These are phyloP conservation scores for Tetradesmus obliquus DNA, from an alignment of 139 green algal genomes.

Conservation along the genomic window DNA sequence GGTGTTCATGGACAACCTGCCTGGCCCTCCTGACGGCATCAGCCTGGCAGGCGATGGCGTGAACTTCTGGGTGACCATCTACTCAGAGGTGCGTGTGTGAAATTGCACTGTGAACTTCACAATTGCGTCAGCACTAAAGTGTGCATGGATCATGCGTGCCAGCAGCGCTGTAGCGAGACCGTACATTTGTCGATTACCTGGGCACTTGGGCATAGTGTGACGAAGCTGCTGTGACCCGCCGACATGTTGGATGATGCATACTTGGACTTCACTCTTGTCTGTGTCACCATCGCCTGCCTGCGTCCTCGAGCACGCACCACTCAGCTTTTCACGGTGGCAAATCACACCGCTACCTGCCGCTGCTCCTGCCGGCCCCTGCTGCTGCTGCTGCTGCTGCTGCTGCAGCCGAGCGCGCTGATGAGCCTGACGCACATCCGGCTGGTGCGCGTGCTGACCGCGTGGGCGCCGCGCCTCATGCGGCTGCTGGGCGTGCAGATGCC, in stretches of 20 bases:
- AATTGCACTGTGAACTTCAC: not conserved
- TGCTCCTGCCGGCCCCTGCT: not conserved
- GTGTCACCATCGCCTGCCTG: no score
- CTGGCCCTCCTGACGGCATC: conserved; percentile 82
- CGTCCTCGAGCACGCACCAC: no score
- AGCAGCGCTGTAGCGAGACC: no score
- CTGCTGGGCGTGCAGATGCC: conserved; percentile 3
- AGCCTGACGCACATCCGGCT: not conserved
- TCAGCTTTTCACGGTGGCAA: no score
- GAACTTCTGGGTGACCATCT: conserved; percentile 66
- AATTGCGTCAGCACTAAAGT: not conserved
- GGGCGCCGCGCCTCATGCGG: not conserved
- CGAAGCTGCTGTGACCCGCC: no score
- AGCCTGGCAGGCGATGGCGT: conserved; percentile 51
- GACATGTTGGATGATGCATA: no score
- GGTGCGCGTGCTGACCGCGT: not conserved
- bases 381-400: not conserved
- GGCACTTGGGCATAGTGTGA: no score
- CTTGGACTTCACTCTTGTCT: no score
- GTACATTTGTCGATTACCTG: no score
- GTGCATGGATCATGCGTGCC: no score
- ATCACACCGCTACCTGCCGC: no score
- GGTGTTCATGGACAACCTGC: conserved; percentile 67
- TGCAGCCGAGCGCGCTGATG: not conserved
- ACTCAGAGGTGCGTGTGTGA: not conserved